Evolutionary conservation across 768 basidiomycete species (phyloP).

Genomic region (Myochromella boudieri): DNA sequence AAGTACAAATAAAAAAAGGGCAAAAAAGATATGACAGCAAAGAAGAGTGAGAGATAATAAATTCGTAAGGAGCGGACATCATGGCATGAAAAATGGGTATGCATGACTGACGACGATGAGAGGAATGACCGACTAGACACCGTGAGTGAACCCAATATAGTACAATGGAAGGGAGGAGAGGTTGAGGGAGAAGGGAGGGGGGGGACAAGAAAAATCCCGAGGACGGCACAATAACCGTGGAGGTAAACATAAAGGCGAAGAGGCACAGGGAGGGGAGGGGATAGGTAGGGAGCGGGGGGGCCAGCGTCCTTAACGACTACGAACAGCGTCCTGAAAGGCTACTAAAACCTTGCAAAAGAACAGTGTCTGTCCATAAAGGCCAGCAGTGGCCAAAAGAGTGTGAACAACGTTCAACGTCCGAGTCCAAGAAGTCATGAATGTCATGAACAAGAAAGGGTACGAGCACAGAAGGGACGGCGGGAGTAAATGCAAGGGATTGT

Average conservation of each 20-base stretch:
- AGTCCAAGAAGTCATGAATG: slow-evolving; percentile 14
- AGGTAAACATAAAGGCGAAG: too few relatives aligned
- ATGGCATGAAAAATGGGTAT: neutral
- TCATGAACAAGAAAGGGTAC: slow-evolving; percentile 16
- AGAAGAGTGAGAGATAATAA: slow-evolving; percentile 1
- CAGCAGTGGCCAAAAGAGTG: neutral
- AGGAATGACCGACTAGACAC: neutral
- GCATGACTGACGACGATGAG: neutral
- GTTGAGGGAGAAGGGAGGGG: neutral
- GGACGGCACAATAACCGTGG: neutral
- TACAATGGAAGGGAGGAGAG: neutral
- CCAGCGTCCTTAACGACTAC: too few relatives aligned
- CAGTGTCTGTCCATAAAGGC: too few relatives aligned
- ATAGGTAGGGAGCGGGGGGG: too few relatives aligned
- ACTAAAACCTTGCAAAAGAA: too few relatives aligned
- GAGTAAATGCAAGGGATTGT: too few relatives aligned
- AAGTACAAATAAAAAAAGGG: slow-evolving; percentile 15
- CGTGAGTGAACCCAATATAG: slow-evolving; percentile 2
- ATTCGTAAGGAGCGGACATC: neutral
- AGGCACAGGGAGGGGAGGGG: too few relatives aligned
- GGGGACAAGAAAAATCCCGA: neutral
- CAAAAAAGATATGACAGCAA: neutral
- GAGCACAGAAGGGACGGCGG: slow-evolving; percentile 8
- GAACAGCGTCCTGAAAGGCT: too few relatives aligned
- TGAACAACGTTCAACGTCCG: slow-evolving; percentile 13